Evolutionary conservation across 768 basidiomycete genomes (phyloP), one percentile per base, ranked within the genome.

Genomic region (Candolleomyces eurysporus): DNA sequence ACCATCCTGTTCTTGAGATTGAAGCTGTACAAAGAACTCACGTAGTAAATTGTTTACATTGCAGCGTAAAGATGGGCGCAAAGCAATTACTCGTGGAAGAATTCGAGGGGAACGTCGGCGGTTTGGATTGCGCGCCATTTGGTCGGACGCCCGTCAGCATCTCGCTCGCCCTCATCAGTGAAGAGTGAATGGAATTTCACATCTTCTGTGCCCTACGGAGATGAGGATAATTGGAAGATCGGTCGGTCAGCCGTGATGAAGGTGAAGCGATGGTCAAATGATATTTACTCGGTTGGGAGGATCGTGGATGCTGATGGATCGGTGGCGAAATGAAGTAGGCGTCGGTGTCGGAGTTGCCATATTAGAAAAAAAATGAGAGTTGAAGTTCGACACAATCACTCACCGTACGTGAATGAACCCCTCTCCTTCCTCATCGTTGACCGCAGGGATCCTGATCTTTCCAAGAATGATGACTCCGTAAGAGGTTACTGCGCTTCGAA

Each of bases 331-430:
- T 51, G 55, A 45, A 45, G 52, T 30, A 56, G 55, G 16, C 42
- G 10, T 48, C 10, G 50, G 36, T 48, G 36, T 36, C 36, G 36
- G 36, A 26, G 4, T 26, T 26, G 26, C 2, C 26, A 26, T 2
- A 26, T 26, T 11, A 36, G 6, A 36, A 7, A 36, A 8, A 7
- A 36, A 6, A 36, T 36, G 36, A 36, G 36, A 36, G 11, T 36
- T 8, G 16, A 46, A 11, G 40, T 55, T 26, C 36, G 36, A 36
- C 36, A 36, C 11, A 11, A 5, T 36, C 36, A 36, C 79, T 66
- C 65, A 90, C 89, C 89, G 83, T 68, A 91, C 83, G 64, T 92
- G 89, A 57, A 91, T 66, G 67, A 81, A 90, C 11, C 90, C 90
- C 65, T 79, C 78, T 31, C 90, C 88, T 66, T 83, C 75, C 32